phyloP scores from a whole-genome alignment of 2,329 filamentous ascomycete genomes.

The Colletotrichum coccodes region DNA sequence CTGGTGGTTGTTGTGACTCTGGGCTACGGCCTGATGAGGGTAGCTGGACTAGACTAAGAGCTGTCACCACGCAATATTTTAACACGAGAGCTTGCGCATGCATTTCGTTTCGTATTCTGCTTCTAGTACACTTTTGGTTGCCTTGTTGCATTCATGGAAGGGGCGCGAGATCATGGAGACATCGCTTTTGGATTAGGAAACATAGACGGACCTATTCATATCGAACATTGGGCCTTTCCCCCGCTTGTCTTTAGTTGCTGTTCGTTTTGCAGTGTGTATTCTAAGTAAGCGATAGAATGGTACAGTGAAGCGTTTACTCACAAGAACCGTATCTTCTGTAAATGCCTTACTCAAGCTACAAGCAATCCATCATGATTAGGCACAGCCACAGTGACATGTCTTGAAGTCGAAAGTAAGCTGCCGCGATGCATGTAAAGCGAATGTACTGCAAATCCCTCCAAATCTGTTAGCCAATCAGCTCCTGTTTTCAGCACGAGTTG shows the following conservation, averaged over 20 bases:
- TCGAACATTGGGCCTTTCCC: neutral
- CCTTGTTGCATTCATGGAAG: neutral
- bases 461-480: slow-evolving; percentile 10
- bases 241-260: neutral
- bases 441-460: slow-evolving; percentile 13
- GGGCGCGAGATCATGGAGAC: neutral
- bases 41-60: slow-evolving; percentile 68
- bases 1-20: slow-evolving; percentile 86
- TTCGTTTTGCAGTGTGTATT: neutral
- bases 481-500: neutral
- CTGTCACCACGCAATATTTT: neutral
- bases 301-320: neutral
- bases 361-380: neutral
- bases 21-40: slow-evolving; percentile 89
- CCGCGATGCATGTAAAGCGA: slow-evolving; percentile 11
- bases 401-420: neutral
- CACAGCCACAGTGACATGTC: neutral
- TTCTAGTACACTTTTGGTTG: neutral
- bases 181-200: neutral
- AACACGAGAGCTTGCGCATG: neutral
- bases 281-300: neutral
- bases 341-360: no score
- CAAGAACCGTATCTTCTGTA: neutral
- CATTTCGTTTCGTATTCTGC: neutral
- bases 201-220: neutral